Conservation (phyloP, 2,329 filamentous ascomycete genomes). For the Talaromyces piceae region DNA sequence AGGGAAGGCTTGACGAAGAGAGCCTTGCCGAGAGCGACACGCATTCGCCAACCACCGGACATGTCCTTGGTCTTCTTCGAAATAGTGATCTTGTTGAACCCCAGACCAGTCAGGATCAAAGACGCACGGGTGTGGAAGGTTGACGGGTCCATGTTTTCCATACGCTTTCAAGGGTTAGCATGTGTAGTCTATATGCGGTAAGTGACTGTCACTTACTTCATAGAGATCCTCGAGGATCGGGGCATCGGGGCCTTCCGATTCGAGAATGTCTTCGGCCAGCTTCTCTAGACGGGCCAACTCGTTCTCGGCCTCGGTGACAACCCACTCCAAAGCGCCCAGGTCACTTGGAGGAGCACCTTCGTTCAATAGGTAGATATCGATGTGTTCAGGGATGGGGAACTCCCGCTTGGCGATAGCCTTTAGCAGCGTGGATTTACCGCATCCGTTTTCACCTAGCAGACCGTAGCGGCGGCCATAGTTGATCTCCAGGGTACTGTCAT, state of each 20-base stretch:
- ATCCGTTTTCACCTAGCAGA: conserved; percentile 96
- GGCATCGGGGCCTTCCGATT: conserved; percentile 85
- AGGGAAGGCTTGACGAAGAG: conserved; percentile 97
- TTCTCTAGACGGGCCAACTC: conserved; percentile 85
- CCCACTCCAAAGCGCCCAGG: conserved; percentile 90
- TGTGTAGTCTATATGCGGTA: no score
- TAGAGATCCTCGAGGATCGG: conserved; percentile 89
- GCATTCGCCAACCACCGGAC: conserved; percentile 99
- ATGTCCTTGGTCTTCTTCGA: conserved; percentile 99
- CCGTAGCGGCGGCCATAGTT: conserved; percentile 91
- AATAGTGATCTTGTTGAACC: conserved; percentile 97
- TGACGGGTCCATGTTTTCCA: conserved; percentile 97
- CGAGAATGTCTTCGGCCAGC: conserved; percentile 80
- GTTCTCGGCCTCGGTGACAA: conserved; percentile 85
- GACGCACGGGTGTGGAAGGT: conserved; percentile 95
- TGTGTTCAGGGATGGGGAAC: conserved; percentile 88
- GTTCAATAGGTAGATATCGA: conserved; percentile 98
- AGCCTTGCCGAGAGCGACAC: conserved; percentile 93
- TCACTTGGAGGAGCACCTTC: conserved; percentile 88
- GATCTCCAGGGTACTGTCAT: conserved; percentile 86
- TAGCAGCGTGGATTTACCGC: conserved; percentile 95
- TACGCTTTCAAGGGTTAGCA: conserved; percentile 57
- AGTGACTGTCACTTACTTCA: conserved; percentile 58
- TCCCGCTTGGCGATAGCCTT: conserved; percentile 92
- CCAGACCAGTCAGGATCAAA: conserved; percentile 94